A percentile compares a stretch with the other conserved stretches of the same genome.
Evolutionary conservation across 2,329 filamentous ascomycete genomes (phyloP).

Genomic region (Aspergillus novofumigatus): DNA sequence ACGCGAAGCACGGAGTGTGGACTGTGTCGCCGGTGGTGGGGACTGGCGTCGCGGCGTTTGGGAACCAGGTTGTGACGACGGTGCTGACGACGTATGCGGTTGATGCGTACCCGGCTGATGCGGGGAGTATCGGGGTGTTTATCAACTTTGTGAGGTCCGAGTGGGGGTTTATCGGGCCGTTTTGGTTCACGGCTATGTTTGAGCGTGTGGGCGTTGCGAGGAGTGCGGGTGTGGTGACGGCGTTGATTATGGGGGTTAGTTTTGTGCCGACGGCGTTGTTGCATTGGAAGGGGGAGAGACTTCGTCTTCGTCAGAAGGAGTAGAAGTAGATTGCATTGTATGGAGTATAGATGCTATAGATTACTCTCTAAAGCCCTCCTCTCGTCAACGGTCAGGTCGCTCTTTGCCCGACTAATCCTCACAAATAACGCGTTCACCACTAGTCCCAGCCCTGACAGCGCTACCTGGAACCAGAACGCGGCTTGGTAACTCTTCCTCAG

Average conservation of each 20-base stretch:
- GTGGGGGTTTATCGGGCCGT: conserved; percentile 37
- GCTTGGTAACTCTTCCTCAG: conserved; percentile 56
- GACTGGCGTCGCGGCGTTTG: conserved; percentile 49
- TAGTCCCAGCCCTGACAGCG: conserved; percentile 50
- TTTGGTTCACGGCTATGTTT: conserved; percentile 37
- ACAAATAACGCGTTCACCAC: conserved; percentile 52
- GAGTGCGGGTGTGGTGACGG: conserved; percentile 27
- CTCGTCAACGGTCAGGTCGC: conserved; percentile 57
- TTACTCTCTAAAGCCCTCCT: conserved; percentile 25
- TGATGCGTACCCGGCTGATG: conserved; percentile 54
- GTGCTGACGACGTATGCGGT: conserved; percentile 59
- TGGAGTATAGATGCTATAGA: too few relatives aligned
- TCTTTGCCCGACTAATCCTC: conserved; percentile 52
- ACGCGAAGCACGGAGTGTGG: conserved; percentile 43
- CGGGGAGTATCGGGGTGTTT: conserved; percentile 58
- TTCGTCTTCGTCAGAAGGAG: background rate
- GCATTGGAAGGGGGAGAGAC: conserved; percentile 36
- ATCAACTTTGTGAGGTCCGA: conserved; percentile 52
- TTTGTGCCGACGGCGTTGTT: conserved; percentile 25
- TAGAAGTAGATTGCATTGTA: too few relatives aligned
- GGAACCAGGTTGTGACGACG: conserved; percentile 62
- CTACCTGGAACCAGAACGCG: conserved; percentile 62
- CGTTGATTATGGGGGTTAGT: conserved; percentile 26
- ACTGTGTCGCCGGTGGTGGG: conserved; percentile 56
- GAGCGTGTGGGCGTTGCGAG: conserved; percentile 29